Percentiles rank a stretch among this genome's conserved stretches.
These are phyloP conservation scores for Globisporangium paddicum DNA, from an alignment of 352 stramenopile genomes.

Conservation along the genomic window DNA sequence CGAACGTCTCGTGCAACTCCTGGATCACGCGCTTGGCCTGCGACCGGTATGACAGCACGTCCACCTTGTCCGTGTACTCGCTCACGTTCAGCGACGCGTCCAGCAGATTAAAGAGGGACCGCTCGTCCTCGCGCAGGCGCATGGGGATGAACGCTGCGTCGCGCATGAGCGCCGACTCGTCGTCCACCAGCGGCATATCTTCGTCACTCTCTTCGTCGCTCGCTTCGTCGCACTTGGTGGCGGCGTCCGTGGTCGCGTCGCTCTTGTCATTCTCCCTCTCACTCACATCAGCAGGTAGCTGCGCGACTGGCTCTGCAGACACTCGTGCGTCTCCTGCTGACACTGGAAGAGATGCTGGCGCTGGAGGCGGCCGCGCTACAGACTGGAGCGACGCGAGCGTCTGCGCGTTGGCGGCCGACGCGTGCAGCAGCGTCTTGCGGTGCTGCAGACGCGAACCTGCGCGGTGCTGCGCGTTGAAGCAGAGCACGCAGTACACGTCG, in stretches of 20 bases:
- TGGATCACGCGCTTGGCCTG: constrained; percentile 77
- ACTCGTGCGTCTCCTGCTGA: constrained; percentile 1
- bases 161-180: constrained; percentile 20
- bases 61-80: constrained; percentile 93
- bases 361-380: constrained; percentile 1
- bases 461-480: constrained; percentile 70
- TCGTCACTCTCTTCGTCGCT: constrained; percentile 29
- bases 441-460: constrained; percentile 49
- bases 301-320: not conserved
- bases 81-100: constrained; percentile 86
- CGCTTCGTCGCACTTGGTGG: constrained; percentile 24
- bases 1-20: constrained; percentile 91
- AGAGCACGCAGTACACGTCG: constrained; percentile 76
- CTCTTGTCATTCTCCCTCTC: constrained; percentile 25
- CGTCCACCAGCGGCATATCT: constrained; percentile 17
- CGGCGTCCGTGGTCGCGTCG: constrained; percentile 11
- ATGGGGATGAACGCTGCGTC: constrained; percentile 63
- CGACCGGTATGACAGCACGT: constrained; percentile 61
- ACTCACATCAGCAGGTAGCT: not conserved
- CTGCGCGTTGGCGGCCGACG: constrained; percentile 5
- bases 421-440: constrained; percentile 21
- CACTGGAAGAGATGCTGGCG: not conserved
- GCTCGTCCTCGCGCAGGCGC: constrained; percentile 60
- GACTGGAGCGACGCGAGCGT: constrained; percentile 12
- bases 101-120: constrained; percentile 70